Base-by-base conservation (phyloP, 202 grass and related monocot genomes). In the Schoenoplectus triqueter region DNA sequence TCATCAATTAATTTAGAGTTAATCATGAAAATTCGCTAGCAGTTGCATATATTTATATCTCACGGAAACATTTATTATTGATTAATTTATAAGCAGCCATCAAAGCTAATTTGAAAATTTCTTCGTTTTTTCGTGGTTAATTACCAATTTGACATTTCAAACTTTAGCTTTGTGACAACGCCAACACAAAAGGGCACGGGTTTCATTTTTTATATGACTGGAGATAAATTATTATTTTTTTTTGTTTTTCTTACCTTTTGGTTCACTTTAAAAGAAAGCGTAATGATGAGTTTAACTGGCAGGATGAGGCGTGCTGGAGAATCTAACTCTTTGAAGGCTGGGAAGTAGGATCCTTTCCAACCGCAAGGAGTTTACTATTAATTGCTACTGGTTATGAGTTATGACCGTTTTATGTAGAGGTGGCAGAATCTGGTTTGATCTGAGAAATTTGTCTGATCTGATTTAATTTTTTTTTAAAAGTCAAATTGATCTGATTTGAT, bases 241-340 rank as follows among this genome's bases (percentile, higher is more conserved):
- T 49, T 50, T 31, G 3, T 11, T 44, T 72, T 72, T 49, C n/a
- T 47, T 48, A 18, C 44, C 13, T 67, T 49, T 4, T 31, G 69
- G 69, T 49, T 72, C 69, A 18, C 69, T 48, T 18, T 72, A 9
- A 1, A 48, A 17, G 48, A 72, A 41, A 31, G 31, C 45, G 69
- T 19, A 15, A 72, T 72, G 69, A 72, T 48, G 44, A 71, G 42
- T 69, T 47, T 70, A 47, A 70, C 66, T 44, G 66, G 39, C 65
- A 42, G 0, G 40, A 4, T 20, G 18, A 69, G 66, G 66, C 66
- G 40, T 42, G 4, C 3, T 14, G 64, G 20, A n/a, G 13, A n/a
- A n/a, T 14, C 13, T 52, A 52, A 7, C 50, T 62, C 13, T 59
- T 15, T 3, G 14, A 59, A 59, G 56, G 13, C 2, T 15, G 10